These are phyloP conservation scores for Blakeslea trispora DNA, from an alignment of 371 early-diverging fungal species.

Conservation along the genomic window DNA sequence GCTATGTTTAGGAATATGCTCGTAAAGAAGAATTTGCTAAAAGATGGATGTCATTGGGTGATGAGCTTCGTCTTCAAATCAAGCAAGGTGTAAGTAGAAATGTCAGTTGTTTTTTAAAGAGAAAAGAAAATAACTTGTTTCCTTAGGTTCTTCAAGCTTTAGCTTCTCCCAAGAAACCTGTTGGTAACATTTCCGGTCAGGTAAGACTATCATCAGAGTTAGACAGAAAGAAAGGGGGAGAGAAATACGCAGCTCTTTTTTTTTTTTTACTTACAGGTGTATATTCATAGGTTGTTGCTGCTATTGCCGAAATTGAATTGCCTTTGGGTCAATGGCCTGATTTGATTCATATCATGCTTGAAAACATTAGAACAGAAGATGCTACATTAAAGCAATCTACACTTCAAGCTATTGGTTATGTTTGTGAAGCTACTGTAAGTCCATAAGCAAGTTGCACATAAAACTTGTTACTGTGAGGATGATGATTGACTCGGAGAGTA, in stretches of 20 bases:
- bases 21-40: constrained; percentile 67
- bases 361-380: constrained; percentile 63
- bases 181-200: constrained; percentile 79
- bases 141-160: constrained; percentile 71
- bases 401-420: constrained; percentile 87
- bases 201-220: constrained; percentile 36
- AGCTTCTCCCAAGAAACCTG: constrained; percentile 60
- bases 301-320: constrained; percentile 91
- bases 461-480: no score
- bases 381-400: constrained; percentile 72
- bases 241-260: not conserved
- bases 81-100: constrained; percentile 55
- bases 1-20: constrained; percentile 58
- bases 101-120: not conserved
- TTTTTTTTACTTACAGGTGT: no score
- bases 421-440: constrained; percentile 86
- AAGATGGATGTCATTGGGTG: constrained; percentile 77
- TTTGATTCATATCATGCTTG: constrained; percentile 75
- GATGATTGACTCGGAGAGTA: no score
- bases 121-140: not conserved
- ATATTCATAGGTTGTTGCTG: constrained; percentile 77
- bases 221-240: not conserved
- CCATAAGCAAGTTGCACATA: no score
- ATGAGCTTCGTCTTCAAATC: constrained; percentile 44
- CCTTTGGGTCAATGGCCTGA: constrained; percentile 85